Evolutionary conservation across 208 protist species (phyloP), one percentile per base, ranked within the genome.

Genomic region (Acanthamoeba rhysodes): DNA sequence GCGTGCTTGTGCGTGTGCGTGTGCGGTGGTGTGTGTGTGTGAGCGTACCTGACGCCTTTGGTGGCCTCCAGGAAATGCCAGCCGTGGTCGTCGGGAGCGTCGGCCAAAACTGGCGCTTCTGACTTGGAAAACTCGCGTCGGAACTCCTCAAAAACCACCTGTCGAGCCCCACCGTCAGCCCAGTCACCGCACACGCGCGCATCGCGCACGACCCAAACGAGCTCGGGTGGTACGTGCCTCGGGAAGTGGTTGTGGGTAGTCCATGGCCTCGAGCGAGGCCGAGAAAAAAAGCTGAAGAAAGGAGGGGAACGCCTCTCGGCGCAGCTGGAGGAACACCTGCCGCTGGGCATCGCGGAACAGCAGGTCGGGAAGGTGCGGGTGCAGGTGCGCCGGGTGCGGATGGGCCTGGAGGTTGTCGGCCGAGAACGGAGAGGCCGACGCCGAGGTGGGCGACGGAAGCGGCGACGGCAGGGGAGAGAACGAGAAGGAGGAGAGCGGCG

Each of bases 61-160:
- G 41, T 88, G 80, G 80, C n/a, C 80, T 88, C 80, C 4, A 88
- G 55, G 24, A 88, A 88, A 20, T 88, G 29, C 80, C 80, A 88
- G 22, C 45, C 80, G 34, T 55, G 50, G 48, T 55, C 80, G 48
- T 88, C 80, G 24, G 22, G 50, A 9, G 16, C 80, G 48, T 59
- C 50, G 27, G 80, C 48, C 22, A 14, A 88, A 2, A 78, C 32
- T 12, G 70, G 70, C 0, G n/a, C 70, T 29, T 78, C n/a, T 0
- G n/a, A 78, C 34, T 78, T 45, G 32, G 70, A 78, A 34, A 12
- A 88, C 29, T 88, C 80, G 12, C 32, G 27, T n/a, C 55, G 24
- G 16, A 88, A 88, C 34, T 50, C 80, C 22, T 88, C 80, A 24
- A 88, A 88, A 5, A 88, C 80, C 6, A 88, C 55, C 80, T 88